Base-by-base conservation (phyloP, 257 asterid species). In the Capsicum baccatum region DNA sequence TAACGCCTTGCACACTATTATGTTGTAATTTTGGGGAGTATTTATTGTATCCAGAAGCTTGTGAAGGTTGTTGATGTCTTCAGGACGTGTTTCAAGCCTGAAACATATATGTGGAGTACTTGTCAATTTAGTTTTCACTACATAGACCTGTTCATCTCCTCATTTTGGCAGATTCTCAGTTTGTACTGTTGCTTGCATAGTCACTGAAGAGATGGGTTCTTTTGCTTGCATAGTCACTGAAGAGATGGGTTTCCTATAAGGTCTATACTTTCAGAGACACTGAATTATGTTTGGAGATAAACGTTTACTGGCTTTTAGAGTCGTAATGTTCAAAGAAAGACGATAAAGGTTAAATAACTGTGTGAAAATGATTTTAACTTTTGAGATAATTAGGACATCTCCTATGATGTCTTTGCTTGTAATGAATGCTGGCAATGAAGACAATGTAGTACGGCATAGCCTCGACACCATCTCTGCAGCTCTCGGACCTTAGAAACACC, bases 51-150 rank as follows among this genome's bases (percentile, higher is more conserved):
- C 26, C 9, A 8, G 59, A 21, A 16, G 80, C 6, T 71, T 19
- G 39, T 71, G 16, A 21, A 47, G 47, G 17, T 48, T 73, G 59
- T 48, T 11, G 17, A 2, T 47, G 79, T 71, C 19, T 26, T 39
- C 44, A 39, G 26, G 63, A 76, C 47, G 21, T 48, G 81, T 52
- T 50, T 74, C 81, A 50, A 13, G 48, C 62, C 21, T 50, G n/a
- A 13, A 50, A 74, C 44, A 21, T 76, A 8, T 69, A 69, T 76
- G 81, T 74, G 62, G 50, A 12, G 14, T 76, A 52, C 63, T 74
- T 78, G 4, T 54, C 26, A 52, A 78, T 58, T 54, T 78, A 76
- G 63, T 21, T 76, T 26, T 78, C 64, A 48, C 50, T 76, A 14
- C 62, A 26, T 9, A 52, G 48, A 52, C 47, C 1, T 76, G 64